A percentile compares a stretch with the other conserved stretches of the same genome.
phyloP scores from a whole-genome alignment of 1,284 basidiomycete genomes.

The Ceratobasidium sp. region DNA sequence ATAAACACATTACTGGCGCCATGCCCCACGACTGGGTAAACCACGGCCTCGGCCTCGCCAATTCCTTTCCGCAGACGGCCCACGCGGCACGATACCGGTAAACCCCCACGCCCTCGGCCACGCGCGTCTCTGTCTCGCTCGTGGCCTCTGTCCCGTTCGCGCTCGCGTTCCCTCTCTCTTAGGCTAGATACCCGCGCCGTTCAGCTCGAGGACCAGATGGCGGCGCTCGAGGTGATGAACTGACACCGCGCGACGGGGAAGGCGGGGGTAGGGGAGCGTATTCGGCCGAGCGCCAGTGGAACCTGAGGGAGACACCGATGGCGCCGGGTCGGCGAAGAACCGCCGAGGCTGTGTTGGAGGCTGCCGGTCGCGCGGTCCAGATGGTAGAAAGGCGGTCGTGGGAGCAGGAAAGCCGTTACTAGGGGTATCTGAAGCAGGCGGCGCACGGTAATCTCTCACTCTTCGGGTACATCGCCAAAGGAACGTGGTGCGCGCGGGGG shows the following conservation, averaged over 20 bases:
- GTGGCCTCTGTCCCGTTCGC: constrained; percentile 20
- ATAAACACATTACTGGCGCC: constrained; percentile 6
- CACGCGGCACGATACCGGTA: constrained; percentile 6
- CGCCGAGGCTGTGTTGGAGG: constrained; percentile 38
- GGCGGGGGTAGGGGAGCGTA: constrained; percentile 5
- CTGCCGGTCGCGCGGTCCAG: constrained; percentile 19
- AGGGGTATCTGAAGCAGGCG: constrained; percentile 20
- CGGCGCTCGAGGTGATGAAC: constrained; percentile 28
- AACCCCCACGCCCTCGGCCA: constrained; percentile 9
- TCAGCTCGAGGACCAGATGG: constrained; percentile 35
- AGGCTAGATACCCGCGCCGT: no score
- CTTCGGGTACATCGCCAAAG: constrained; percentile 27
- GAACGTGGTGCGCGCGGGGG: constrained; percentile 12
- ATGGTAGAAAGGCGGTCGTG: neutral
- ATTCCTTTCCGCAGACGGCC: constrained; percentile 14
- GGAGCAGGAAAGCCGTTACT: constrained; percentile 14
- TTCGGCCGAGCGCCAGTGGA: constrained; percentile 1
- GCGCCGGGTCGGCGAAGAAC: constrained; percentile 8
- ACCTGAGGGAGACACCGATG: constrained; percentile 19
- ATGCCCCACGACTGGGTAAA: constrained; percentile 5
- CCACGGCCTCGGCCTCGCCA: constrained; percentile 28
- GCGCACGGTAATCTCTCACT: constrained; percentile 41
- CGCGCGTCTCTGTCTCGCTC: constrained; percentile 23
- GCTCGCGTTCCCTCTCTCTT: constrained; percentile 31
- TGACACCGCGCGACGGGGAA: constrained; percentile 16